These are phyloP conservation scores for Psilocybe azurescens DNA, from an alignment of 768 basidiomycete species.

Conservation along the genomic window DNA sequence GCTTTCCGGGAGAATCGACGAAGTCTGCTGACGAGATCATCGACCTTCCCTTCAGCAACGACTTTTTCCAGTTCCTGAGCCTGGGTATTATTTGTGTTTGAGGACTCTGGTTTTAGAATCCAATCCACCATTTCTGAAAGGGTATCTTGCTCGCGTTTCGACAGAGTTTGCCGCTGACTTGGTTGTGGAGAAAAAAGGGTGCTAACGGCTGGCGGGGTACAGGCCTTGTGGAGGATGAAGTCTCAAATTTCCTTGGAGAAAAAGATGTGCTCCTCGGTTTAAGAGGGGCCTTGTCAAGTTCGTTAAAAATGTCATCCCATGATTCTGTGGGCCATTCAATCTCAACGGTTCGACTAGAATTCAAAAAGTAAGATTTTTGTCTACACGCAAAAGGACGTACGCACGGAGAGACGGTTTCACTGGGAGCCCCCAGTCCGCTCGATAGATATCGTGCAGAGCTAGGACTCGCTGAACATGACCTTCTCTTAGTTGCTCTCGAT, in stretches of 20 bases:
- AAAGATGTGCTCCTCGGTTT: not conserved
- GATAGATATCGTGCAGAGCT: not conserved
- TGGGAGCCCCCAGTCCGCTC: not conserved
- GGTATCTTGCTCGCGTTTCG: conserved; percentile 6
- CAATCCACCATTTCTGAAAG: conserved; percentile 1
- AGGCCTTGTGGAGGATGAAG: not conserved
- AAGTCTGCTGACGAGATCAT: conserved; percentile 61
- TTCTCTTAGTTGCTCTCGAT: not conserved
- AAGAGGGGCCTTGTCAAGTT: conserved; percentile 12
- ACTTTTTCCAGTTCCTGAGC: conserved; percentile 2
- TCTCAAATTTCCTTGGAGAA: not conserved
- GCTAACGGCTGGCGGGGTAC: not conserved
- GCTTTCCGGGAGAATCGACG: conserved; percentile 61
- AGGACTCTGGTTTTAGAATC: not conserved
- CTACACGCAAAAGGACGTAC: not conserved
- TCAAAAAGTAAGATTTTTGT: not conserved
- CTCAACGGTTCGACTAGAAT: not conserved
- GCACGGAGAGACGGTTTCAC: not conserved
- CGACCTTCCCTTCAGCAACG: conserved; percentile 31
- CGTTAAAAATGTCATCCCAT: conserved; percentile 19
- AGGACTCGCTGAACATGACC: not conserved
- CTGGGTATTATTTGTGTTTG: not conserved
- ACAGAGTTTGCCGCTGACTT: conserved; percentile 20
- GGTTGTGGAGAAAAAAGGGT: not conserved
- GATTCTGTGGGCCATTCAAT: conserved; percentile 14